Evolutionary conservation across 129 eudicot genomes (phyloP).

Genomic region (Artemisia tridentata): DNA sequence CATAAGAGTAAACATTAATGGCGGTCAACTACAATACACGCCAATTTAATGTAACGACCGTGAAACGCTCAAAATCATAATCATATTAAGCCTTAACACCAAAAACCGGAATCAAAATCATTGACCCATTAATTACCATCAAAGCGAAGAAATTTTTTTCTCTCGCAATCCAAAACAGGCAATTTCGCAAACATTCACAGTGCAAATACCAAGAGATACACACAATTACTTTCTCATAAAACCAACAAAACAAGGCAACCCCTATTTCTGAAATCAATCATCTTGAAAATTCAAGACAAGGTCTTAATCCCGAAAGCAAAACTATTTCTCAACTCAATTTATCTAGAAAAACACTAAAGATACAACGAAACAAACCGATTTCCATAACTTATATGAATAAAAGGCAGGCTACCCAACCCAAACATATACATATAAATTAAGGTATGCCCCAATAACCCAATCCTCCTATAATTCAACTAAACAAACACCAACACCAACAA

Average conservation of each 20-base stretch:
- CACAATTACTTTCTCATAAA: not conserved
- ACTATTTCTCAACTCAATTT: constrained; percentile 6
- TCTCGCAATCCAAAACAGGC: not conserved
- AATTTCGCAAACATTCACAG: not conserved
- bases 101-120: not conserved
- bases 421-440: not conserved
- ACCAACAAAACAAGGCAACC: not conserved
- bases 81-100: not conserved
- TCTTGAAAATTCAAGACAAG: not conserved
- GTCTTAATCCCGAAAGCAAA: constrained; percentile 6
- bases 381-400: not conserved
- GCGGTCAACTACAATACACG: not conserved
- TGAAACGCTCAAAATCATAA: not conserved
- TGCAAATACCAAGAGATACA: constrained; percentile 3
- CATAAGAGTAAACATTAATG: not conserved
- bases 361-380: constrained; percentile 4
- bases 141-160: not conserved
- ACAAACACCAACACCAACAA: not conserved
- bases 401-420: not conserved
- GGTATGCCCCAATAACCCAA: no score
- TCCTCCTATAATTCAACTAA: constrained; percentile 21
- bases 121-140: not conserved
- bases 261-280: not conserved
- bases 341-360: constrained; percentile 9
- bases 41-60: not conserved